phyloP scores from a whole-genome alignment of 768 basidiomycete genomes.

The Lepiota venenata region DNA sequence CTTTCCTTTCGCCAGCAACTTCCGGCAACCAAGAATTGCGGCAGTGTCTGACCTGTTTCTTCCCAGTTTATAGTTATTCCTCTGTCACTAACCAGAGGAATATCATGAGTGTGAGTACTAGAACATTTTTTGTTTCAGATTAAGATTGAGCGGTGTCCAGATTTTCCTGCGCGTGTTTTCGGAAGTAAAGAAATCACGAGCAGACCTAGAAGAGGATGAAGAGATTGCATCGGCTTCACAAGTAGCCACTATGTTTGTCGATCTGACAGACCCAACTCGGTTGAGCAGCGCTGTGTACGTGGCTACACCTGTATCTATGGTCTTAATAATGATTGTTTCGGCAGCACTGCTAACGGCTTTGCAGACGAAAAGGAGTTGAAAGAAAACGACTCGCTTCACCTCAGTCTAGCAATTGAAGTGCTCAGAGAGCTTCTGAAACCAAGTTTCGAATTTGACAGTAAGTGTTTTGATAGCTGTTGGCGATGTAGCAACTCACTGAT shows the following conservation, averaged over 20 bases:
- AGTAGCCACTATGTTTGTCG: conserved; percentile 72
- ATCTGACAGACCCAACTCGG: conserved; percentile 77
- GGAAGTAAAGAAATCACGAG: conserved; percentile 51
- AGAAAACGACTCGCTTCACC: conserved; percentile 37
- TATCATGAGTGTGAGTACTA: conserved; percentile 42
- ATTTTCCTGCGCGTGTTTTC: conserved; percentile 73
- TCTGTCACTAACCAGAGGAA: conserved; percentile 73
- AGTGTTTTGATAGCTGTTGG: neutral
- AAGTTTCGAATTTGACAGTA: conserved; percentile 21
- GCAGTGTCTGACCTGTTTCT: conserved; percentile 96
- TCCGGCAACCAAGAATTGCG: conserved; percentile 79
- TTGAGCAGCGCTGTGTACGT: conserved; percentile 43
- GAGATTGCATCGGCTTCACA: conserved; percentile 72
- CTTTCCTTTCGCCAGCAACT: conserved; percentile 87
- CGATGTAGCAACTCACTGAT: neutral
- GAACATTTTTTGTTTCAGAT: neutral
- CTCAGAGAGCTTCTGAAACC: conserved; percentile 27
- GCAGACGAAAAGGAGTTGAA: conserved; percentile 8
- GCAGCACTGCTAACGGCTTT: conserved; percentile 8
- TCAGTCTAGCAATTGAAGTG: conserved; percentile 57
- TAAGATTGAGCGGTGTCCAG: conserved; percentile 31
- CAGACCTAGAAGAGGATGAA: conserved; percentile 67
- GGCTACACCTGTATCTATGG: neutral
- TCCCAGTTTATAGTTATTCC: conserved; percentile 92
- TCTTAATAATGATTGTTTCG: neutral